Evolutionary conservation across 139 green algal species (phyloP).

Genomic region (Zygnema cylindricum): DNA sequence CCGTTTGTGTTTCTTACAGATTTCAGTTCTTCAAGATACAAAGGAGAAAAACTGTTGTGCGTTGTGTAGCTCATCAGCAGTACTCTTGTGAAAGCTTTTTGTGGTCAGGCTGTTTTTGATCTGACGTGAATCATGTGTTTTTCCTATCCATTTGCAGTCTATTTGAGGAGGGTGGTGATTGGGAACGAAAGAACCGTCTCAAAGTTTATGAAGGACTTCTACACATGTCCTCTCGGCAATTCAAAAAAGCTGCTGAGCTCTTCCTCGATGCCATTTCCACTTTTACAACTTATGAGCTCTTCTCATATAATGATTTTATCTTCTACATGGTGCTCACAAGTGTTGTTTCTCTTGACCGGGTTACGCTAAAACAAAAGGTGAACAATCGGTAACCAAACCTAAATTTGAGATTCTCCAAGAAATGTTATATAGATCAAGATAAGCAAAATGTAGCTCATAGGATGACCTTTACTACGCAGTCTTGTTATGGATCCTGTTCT

Average conservation of each 20-base stretch:
- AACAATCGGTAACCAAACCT: background rate
- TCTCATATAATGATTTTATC: conserved; percentile 85
- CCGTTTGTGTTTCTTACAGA: background rate
- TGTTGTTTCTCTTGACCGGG: conserved; percentile 78
- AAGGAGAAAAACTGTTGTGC: too few species aligned
- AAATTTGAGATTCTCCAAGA: too few species aligned
- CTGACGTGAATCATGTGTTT: too few species aligned
- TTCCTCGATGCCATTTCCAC: conserved; percentile 95
- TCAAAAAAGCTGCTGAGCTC: conserved; percentile 83
- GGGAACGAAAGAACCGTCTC: conserved; percentile 98
- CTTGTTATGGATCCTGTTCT: too few species aligned
- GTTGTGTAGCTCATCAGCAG: too few species aligned
- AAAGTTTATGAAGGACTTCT: conserved; percentile 98
- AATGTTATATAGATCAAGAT: too few species aligned
- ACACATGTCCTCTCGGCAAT: conserved; percentile 83
- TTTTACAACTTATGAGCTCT: conserved; percentile 96
- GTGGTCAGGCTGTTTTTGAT: too few species aligned
- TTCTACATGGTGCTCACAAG: conserved; percentile 89
- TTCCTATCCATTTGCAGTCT: conserved; percentile 64
- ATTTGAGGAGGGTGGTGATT: conserved; percentile 91
- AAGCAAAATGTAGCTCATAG: too few species aligned
- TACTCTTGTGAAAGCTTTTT: too few species aligned
- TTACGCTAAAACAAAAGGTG: conserved; percentile 69
- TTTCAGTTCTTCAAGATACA: too few species aligned
- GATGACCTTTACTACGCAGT: too few species aligned